Percentiles rank a stretch among this genome's conserved stretches.
Conservation (phyloP, 164 flowering plant genomes). For the Aristolochia californica region DNA sequence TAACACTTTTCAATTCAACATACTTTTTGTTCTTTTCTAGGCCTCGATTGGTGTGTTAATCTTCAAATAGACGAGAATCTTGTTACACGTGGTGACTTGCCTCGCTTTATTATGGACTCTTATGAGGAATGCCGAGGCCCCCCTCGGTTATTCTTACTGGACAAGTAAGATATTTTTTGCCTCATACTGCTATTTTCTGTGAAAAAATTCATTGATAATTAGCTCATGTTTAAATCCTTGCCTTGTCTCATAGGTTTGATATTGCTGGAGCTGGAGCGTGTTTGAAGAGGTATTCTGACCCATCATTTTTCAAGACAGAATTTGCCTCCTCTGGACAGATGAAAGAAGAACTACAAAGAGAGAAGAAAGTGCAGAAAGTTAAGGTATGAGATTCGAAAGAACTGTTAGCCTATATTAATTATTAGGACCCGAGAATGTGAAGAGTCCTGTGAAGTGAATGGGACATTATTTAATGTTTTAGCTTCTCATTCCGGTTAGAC, state of each 20-base stretch:
- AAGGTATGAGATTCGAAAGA: slow-evolving; percentile 39
- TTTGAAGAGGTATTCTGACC: slow-evolving; percentile 91
- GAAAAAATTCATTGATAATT: too few species aligned
- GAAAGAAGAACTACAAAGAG: slow-evolving; percentile 38
- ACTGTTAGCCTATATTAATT: too few species aligned
- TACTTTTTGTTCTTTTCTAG: slow-evolving; percentile 25
- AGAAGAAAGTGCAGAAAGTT: slow-evolving; percentile 52
- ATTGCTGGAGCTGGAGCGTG: slow-evolving; percentile 98
- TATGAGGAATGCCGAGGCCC: slow-evolving; percentile 97
- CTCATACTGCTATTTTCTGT: too few species aligned
- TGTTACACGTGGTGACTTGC: slow-evolving; percentile 69
- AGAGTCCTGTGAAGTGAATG: too few species aligned
- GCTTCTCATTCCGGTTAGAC: too few species aligned
- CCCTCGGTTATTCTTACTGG: slow-evolving; percentile 83
- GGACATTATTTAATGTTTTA: too few species aligned
- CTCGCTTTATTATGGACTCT: slow-evolving; percentile 93
- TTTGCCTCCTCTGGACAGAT: slow-evolving; percentile 22
- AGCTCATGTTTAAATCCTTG: background rate
- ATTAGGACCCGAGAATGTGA: too few species aligned
- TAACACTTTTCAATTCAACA: too few species aligned
- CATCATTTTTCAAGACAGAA: slow-evolving; percentile 75
- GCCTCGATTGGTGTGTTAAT: slow-evolving; percentile 89
- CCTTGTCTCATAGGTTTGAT: slow-evolving; percentile 58
- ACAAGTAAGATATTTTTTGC: slow-evolving; percentile 65
- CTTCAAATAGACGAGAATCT: slow-evolving; percentile 49